A percentile compares a stretch with the other conserved stretches of the same genome.
phyloP scores from a whole-genome alignment of 371 early-diverging fungal genomes.

The Mortierella sp. region DNA sequence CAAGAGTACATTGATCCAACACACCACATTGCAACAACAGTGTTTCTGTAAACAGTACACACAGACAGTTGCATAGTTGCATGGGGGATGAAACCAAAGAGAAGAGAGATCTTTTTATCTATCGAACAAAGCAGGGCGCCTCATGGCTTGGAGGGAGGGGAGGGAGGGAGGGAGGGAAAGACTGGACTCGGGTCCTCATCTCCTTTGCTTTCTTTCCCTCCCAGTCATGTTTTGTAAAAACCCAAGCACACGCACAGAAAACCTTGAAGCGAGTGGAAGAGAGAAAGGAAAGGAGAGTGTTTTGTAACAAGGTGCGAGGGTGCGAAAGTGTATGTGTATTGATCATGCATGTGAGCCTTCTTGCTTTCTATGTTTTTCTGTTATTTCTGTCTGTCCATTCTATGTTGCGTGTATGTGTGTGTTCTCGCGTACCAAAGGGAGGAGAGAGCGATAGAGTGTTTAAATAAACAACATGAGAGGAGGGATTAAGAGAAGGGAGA shows the following conservation, averaged over 20 bases:
- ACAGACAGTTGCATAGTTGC: no score
- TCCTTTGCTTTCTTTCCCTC: neutral
- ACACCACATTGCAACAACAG: no score
- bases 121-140: neutral
- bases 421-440: neutral
- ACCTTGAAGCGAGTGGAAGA: neutral
- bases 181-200: neutral
- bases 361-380: neutral
- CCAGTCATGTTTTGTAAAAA: neutral
- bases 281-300: neutral
- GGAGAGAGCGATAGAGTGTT: neutral
- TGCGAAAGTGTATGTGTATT: neutral
- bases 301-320: slow-evolving; percentile 1
- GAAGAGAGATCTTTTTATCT: neutral
- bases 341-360: slow-evolving; percentile 22
- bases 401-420: neutral
- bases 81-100: neutral
- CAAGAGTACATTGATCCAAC: neutral
- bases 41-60: neutral
- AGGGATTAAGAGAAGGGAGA: neutral
- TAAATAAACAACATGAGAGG: neutral
- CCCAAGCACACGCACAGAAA: no score
- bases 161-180: neutral
- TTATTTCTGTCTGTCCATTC: neutral
- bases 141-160: neutral